A percentile compares a stretch with the other conserved stretches of the same genome.
Evolutionary conservation across 495 filamentous ascomycete species (phyloP).

Genomic region (Opeltia flavorubescens): DNA sequence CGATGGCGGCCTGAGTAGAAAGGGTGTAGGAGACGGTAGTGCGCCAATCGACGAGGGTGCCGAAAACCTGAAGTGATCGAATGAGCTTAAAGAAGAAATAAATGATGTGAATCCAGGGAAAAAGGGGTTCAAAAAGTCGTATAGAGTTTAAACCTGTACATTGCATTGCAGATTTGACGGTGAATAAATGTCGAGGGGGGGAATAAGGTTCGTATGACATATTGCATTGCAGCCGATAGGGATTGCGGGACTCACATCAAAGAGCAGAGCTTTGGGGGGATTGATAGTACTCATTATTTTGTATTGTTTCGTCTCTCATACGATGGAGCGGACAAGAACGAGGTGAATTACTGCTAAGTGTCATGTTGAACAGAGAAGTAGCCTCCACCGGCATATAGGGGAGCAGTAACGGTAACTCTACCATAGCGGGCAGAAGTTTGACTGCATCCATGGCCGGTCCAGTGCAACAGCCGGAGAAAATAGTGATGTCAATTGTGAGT

Average conservation of each 20-base stretch:
- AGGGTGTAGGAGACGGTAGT: slow-evolving; percentile 42
- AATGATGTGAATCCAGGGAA: not conserved
- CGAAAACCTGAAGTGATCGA: slow-evolving; percentile 39
- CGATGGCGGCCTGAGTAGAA: slow-evolving; percentile 20
- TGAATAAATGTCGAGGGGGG: too few species aligned
- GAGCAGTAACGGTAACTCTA: not conserved
- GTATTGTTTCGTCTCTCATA: too few species aligned
- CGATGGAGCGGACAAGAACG: too few species aligned
- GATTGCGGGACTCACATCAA: slow-evolving; percentile 24
- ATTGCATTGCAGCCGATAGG: not conserved
- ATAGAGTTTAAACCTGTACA: too few species aligned
- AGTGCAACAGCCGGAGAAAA: not conserved
- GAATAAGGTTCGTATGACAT: not conserved
- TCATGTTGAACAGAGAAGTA: too few species aligned
- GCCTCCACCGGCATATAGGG: too few species aligned
- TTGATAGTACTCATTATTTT: slow-evolving; percentile 24
- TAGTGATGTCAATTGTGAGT: not conserved
- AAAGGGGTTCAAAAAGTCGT: too few species aligned
- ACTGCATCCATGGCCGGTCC: too few species aligned
- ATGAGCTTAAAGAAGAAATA: slow-evolving; percentile 1
- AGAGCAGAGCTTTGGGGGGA: slow-evolving; percentile 36
- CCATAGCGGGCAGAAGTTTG: not conserved
- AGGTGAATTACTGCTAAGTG: too few species aligned
- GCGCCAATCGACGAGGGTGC: slow-evolving; percentile 66
- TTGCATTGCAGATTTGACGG: too few species aligned